Percentiles rank a stretch among this genome's conserved stretches.
Evolutionary conservation across 78 protist species (phyloP).

Genomic region (Planoprotostelium fungivorum): DNA sequence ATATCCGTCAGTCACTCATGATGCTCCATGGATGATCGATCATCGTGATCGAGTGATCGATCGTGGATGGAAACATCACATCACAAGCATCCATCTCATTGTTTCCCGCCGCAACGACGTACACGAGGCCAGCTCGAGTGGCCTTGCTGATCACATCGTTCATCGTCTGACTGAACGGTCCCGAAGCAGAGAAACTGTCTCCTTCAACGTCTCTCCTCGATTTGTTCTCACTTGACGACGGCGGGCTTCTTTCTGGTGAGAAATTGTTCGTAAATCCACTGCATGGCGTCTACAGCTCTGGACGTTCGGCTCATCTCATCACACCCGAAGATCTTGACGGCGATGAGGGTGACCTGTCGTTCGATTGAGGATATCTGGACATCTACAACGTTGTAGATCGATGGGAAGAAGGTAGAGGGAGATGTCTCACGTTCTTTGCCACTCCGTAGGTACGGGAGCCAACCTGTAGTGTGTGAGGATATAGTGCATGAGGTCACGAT

Average conservation of each 20-base stretch:
- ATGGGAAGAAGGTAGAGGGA: neutral
- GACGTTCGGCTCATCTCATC: neutral
- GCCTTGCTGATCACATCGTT: neutral
- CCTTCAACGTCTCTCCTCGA: neutral
- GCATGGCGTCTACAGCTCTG: neutral
- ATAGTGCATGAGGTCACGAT: too few relatives aligned
- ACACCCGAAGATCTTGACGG: neutral
- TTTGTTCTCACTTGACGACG: neutral
- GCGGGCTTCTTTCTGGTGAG: neutral
- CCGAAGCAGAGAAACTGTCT: neutral
- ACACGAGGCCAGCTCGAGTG: neutral
- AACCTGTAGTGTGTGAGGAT: too few relatives aligned
- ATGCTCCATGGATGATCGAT: neutral
- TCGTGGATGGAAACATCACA: neutral
- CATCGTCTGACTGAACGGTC: neutral
- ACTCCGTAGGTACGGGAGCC: neutral
- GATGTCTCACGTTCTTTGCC: neutral
- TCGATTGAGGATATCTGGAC: neutral
- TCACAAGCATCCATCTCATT: neutral
- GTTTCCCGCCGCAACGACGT: neutral
- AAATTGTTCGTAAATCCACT: neutral
- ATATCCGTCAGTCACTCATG: neutral
- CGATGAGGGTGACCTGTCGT: neutral
- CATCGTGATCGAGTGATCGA: too few relatives aligned
- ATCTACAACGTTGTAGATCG: too few relatives aligned